Conservation (phyloP, 208 protist species). For the Giardia muris region DNA sequence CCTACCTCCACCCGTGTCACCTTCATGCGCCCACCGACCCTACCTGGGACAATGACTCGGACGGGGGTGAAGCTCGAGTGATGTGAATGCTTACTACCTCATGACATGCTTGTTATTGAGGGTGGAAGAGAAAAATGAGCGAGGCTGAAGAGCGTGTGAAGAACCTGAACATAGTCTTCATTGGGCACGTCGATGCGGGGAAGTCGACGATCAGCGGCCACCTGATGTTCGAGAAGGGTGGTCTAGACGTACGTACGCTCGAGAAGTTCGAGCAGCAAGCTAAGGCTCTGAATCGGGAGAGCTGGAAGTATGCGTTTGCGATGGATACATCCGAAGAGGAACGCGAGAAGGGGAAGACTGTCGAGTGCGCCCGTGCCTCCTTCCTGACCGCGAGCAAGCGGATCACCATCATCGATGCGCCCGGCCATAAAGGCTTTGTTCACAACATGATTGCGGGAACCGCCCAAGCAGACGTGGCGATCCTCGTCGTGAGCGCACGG, state of each 20-base stretch:
- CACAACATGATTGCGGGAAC: conserved; percentile 30
- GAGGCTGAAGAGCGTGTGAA: background rate
- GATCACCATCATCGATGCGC: conserved; percentile 29
- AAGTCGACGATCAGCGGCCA: conserved; percentile 39
- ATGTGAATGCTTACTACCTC: too few relatives aligned
- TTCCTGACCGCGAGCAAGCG: conserved; percentile 17
- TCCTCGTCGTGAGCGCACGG: conserved; percentile 36
- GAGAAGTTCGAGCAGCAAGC: conserved; percentile 36
- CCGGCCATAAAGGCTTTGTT: conserved; percentile 35
- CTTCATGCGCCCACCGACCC: too few relatives aligned
- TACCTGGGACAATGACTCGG: too few relatives aligned
- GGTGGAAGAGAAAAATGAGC: too few relatives aligned
- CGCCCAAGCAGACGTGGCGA: conserved; percentile 36
- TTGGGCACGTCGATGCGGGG: conserved; percentile 38
- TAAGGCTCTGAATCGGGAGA: background rate
- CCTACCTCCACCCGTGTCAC: too few relatives aligned
- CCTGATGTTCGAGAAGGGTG: background rate
- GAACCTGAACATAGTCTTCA: conserved; percentile 29
- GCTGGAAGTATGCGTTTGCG: conserved; percentile 36
- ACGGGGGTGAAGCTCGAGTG: too few relatives aligned
- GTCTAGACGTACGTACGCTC: conserved; percentile 25
- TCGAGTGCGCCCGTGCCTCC: conserved; percentile 23
- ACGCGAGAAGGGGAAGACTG: conserved; percentile 36
- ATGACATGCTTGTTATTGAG: too few relatives aligned
- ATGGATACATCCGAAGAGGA: conserved; percentile 35